Evolutionary conservation across 2,329 filamentous ascomycete genomes (phyloP).

Genomic region (Paracorniculantispora psalliotae): DNA sequence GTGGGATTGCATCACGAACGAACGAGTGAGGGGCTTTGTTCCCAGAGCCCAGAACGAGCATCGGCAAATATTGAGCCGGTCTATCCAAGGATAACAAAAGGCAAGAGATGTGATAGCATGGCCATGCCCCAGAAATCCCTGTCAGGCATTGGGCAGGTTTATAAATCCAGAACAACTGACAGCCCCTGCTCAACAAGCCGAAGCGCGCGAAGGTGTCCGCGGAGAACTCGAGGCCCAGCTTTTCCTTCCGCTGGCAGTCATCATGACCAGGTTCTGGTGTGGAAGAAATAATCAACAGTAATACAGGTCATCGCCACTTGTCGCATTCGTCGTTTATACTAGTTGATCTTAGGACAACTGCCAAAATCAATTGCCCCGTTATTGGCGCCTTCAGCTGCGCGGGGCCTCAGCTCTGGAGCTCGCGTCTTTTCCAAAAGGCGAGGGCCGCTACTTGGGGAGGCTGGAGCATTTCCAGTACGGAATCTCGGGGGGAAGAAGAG

Average conservation of each 20-base stretch:
- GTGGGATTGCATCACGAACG: no score
- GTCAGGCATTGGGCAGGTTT: no score
- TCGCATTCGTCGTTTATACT: conserved; percentile 1
- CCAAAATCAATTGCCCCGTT: background rate
- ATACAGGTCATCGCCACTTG: background rate
- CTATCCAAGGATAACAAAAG: no score
- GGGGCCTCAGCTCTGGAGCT: background rate
- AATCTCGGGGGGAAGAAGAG: no score
- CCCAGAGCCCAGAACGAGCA: no score
- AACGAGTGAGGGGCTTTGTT: no score
- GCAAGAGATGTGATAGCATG: no score
- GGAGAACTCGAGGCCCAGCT: background rate
- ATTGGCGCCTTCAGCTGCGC: background rate
- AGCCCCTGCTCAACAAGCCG: background rate
- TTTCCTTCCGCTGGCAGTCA: background rate
- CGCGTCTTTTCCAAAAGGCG: background rate
- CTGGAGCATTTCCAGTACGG: background rate
- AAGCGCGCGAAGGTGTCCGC: background rate
- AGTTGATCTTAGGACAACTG: background rate
- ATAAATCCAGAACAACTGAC: no score
- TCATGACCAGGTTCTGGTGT: no score
- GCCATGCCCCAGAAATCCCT: no score
- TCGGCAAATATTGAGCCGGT: no score
- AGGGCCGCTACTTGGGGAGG: background rate
- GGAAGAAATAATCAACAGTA: background rate